These are phyloP conservation scores for Hyaloscypha variabilis DNA, from an alignment of 495 filamentous ascomycete species.

Conservation along the genomic window DNA sequence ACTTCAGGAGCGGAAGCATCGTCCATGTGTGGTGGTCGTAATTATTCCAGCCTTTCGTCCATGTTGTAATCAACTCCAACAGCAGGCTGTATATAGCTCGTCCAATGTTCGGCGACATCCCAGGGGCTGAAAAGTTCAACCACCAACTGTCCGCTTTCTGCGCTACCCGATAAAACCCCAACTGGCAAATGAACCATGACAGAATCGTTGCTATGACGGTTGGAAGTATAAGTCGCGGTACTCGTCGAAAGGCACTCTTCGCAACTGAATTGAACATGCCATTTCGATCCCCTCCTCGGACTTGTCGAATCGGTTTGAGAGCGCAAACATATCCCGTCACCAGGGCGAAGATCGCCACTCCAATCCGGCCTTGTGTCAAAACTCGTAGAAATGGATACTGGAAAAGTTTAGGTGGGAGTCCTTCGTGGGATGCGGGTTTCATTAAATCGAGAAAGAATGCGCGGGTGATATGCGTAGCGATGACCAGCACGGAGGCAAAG, in stretches of 20 bases:
- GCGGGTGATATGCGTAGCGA: constrained; percentile 64
- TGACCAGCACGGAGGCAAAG: constrained; percentile 64
- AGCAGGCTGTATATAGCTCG: constrained; percentile 42
- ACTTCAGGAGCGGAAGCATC: constrained; percentile 60
- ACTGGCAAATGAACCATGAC: constrained; percentile 59
- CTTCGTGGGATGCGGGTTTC: constrained; percentile 50
- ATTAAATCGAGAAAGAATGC: constrained; percentile 63
- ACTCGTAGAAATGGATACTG: constrained; percentile 65
- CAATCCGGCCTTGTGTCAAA: constrained; percentile 63
- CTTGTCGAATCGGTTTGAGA: constrained; percentile 64
- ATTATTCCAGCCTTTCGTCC: constrained; percentile 59
- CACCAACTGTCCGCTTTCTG: constrained; percentile 61
- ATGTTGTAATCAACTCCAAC: constrained; percentile 54
- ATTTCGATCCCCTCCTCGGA: constrained; percentile 54
- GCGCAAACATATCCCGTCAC: constrained; percentile 71
- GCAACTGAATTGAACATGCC: constrained; percentile 56
- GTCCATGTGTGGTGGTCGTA: constrained; percentile 73
- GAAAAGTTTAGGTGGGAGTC: constrained; percentile 50
- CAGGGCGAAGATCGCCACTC: constrained; percentile 68
- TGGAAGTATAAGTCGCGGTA: constrained; percentile 63
- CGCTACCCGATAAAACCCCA: constrained; percentile 60
- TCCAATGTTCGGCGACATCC: constrained; percentile 39
- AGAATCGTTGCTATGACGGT: constrained; percentile 59
- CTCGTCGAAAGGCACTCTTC: constrained; percentile 65
- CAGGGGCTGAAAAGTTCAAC: constrained; percentile 57